Conservation (phyloP, 768 basidiomycete species). For the Lactarius vividus region DNA sequence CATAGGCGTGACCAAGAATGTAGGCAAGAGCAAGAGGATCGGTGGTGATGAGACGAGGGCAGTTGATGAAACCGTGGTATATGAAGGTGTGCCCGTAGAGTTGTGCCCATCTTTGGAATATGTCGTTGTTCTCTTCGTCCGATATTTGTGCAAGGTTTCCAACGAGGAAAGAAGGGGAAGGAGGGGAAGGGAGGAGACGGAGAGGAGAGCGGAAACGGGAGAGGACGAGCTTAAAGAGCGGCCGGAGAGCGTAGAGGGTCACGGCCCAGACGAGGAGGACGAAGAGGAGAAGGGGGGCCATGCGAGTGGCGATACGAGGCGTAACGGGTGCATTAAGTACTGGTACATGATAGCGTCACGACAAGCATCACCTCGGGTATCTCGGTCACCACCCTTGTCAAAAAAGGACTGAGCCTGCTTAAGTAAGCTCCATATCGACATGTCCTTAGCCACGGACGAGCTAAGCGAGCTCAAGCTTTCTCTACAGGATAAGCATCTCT, state of each 20-base stretch:
- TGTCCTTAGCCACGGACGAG: neutral
- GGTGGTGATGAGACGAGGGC: slow-evolving; percentile 53
- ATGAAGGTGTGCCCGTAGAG: slow-evolving; percentile 49
- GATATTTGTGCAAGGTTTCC: slow-evolving; percentile 54
- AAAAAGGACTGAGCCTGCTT: neutral
- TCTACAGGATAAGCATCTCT: neutral
- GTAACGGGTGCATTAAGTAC: neutral
- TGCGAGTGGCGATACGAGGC: neutral
- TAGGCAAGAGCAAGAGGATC: slow-evolving; percentile 57
- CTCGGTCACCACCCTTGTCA: neutral
- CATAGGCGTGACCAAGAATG: slow-evolving; percentile 54
- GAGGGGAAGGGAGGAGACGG: slow-evolving; percentile 46
- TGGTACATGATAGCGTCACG: neutral
- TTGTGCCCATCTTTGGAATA: slow-evolving; percentile 46
- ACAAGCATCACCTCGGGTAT: neutral
- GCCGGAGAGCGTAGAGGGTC: slow-evolving; percentile 34
- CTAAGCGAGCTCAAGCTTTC: slow-evolving; percentile 4
- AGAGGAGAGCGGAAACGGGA: slow-evolving; percentile 49
- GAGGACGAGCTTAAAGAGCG: slow-evolving; percentile 43
- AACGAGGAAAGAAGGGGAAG: slow-evolving; percentile 46
- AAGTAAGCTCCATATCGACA: neutral
- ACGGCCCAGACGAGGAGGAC: slow-evolving; percentile 19
- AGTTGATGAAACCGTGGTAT: slow-evolving; percentile 52
- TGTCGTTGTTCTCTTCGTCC: slow-evolving; percentile 55
- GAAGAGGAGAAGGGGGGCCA: slow-evolving; percentile 12